Conservation (phyloP, 2,329 filamentous ascomycete genomes). For the Aureobasidium uvarum region DNA sequence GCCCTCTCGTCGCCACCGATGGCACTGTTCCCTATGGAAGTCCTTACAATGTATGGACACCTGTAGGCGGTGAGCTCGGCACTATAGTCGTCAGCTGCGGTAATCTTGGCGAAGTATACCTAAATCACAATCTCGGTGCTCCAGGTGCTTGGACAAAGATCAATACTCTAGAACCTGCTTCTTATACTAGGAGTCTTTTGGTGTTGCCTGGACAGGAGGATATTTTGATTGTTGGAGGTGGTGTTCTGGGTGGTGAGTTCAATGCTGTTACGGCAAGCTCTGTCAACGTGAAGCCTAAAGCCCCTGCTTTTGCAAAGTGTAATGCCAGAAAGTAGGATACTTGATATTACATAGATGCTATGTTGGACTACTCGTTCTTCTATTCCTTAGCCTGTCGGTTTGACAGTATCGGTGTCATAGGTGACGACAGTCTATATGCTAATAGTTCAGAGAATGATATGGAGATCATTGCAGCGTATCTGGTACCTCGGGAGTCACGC, state of each 20-base stretch:
- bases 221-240: constrained; percentile 46
- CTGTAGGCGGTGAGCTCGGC: constrained; percentile 48
- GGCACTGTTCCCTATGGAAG: constrained; percentile 48
- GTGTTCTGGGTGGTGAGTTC: constrained; percentile 35
- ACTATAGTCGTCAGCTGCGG: constrained; percentile 51
- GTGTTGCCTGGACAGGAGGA: constrained; percentile 44
- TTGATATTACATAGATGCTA: too few species aligned
- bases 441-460: too few species aligned
- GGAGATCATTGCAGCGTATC: too few species aligned
- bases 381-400: too few species aligned
- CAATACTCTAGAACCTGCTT: constrained; percentile 41
- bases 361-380: too few species aligned
- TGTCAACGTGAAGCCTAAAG: constrained; percentile 23
- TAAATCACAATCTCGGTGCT: constrained; percentile 49
- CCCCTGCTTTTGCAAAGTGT: constrained; percentile 14
- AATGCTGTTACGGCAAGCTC: constrained; percentile 32
- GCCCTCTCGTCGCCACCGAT: constrained; percentile 46
- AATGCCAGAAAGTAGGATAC: neutral
- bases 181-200: constrained; percentile 50
- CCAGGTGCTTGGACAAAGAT: constrained; percentile 49
- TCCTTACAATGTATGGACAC: constrained; percentile 55
- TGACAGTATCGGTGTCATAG: too few species aligned
- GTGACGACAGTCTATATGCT: too few species aligned
- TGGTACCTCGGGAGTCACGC: too few species aligned
- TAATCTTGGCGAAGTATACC: constrained; percentile 45